These are phyloP conservation scores for Heritiera fomes DNA, from an alignment of 345 rosid genomes.

Conservation along the genomic window DNA sequence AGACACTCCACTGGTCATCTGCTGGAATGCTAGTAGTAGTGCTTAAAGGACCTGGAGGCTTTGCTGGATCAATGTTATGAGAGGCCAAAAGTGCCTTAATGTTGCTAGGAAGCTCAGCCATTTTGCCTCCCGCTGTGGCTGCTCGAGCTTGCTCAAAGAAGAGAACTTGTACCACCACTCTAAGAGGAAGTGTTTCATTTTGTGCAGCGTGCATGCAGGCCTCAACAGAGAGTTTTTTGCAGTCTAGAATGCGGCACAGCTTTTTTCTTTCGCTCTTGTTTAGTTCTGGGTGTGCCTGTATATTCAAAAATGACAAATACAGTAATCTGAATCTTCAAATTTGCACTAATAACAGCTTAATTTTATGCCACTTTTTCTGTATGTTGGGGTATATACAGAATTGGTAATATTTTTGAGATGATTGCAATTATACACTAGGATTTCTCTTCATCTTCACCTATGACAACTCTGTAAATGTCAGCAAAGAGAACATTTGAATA, in stretches of 20 bases:
- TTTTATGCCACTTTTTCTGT: not conserved
- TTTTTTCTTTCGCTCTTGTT: conserved; percentile 86
- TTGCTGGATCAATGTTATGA: conserved; percentile 71
- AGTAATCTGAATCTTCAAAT: not conserved
- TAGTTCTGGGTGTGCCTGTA: conserved; percentile 75
- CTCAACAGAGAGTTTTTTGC: conserved; percentile 90
- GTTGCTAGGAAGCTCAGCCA: conserved; percentile 75
- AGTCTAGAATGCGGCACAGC: conserved; percentile 73
- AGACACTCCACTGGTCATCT: conserved; percentile 92
- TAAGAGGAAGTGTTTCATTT: conserved; percentile 78
- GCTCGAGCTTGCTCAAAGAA: conserved; percentile 94
- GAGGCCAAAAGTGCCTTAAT: conserved; percentile 80
- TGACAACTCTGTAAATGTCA: conserved; percentile 11
- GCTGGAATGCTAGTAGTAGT: conserved; percentile 59
- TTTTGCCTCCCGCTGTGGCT: conserved; percentile 59
- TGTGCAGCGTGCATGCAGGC: conserved; percentile 99
- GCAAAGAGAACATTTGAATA: conserved; percentile 6
- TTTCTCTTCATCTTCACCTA: not conserved
- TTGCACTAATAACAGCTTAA: not conserved
- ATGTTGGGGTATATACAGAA: not conserved
- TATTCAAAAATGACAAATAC: not conserved
- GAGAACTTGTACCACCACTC: conserved; percentile 95
- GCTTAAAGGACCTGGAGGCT: conserved; percentile 61
- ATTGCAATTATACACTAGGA: too few species aligned
- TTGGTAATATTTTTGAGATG: too few species aligned